Percentiles rank a stretch among this genome's conserved stretches.
phyloP scores from a whole-genome alignment of 2,329 filamentous ascomycete species.

The Albophoma yamanashiensis region DNA sequence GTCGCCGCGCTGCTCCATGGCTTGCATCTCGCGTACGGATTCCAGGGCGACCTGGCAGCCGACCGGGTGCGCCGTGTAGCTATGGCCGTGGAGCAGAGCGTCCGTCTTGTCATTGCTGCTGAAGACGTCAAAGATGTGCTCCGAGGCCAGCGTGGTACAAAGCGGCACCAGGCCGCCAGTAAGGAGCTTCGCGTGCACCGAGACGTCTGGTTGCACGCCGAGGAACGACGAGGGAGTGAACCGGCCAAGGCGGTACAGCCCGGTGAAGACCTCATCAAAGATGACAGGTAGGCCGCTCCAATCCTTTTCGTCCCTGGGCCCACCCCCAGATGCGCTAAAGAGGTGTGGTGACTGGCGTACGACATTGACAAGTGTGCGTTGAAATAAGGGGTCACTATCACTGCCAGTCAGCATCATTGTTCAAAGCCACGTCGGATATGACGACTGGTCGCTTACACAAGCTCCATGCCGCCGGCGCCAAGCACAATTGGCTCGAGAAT shows the following conservation, averaged over 20 bases:
- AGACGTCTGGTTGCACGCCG: constrained; percentile 58
- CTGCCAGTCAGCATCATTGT: constrained; percentile 5
- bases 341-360: constrained; percentile 49
- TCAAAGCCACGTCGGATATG: too few relatives aligned
- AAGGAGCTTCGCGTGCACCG: constrained; percentile 73
- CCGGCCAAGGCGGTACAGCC: constrained; percentile 69
- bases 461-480: constrained; percentile 74
- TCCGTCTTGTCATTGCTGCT: constrained; percentile 63
- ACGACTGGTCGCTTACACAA: constrained; percentile 45
- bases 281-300: constrained; percentile 72
- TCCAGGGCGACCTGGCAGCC: constrained; percentile 71
- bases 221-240: constrained; percentile 63
- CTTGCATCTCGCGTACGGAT: constrained; percentile 47
- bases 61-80: constrained; percentile 75
- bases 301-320: constrained; percentile 11
- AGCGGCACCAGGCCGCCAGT: constrained; percentile 73
- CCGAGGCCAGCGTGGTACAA: constrained; percentile 63
- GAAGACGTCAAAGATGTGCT: constrained; percentile 64
- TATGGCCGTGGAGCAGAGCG: constrained; percentile 73
- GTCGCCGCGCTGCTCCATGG: constrained; percentile 41
- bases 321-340: constrained; percentile 27
- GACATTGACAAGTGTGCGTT: constrained; percentile 56
- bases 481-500: constrained; percentile 74
- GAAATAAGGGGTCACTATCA: constrained; percentile 66
- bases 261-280: constrained; percentile 83